Evolutionary conservation across 108 stramenopile species (phyloP).

Genomic region (Ochromonas danica): DNA sequence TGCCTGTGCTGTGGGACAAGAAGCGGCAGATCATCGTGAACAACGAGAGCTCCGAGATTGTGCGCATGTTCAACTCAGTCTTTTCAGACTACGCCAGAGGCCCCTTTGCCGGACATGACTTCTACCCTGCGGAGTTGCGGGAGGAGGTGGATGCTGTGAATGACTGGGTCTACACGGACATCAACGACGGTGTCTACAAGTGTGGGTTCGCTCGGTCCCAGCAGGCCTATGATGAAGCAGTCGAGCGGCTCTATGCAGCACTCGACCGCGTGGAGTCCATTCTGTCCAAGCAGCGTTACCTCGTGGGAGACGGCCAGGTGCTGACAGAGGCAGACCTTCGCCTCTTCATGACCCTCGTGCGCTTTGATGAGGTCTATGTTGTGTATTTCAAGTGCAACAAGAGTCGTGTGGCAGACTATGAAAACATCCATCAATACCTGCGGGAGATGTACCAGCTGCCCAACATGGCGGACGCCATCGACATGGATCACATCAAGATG

Average conservation of each 20-base stretch:
- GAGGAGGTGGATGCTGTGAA: conserved; percentile 63
- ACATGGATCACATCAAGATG: conserved; percentile 84
- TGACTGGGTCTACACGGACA: conserved; percentile 67
- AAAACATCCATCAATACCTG: neutral
- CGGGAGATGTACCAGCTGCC: conserved; percentile 46
- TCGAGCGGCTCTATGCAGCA: conserved; percentile 46
- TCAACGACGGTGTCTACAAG: conserved; percentile 77
- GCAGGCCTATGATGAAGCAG: conserved; percentile 69
- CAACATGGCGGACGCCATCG: conserved; percentile 74
- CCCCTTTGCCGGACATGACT: conserved; percentile 65
- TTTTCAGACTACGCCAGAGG: conserved; percentile 56
- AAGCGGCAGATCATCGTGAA: conserved; percentile 86
- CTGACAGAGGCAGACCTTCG: conserved; percentile 60
- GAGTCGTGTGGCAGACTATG: neutral
- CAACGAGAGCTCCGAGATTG: conserved; percentile 95
- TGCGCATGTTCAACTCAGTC: conserved; percentile 87
- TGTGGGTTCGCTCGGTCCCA: conserved; percentile 82
- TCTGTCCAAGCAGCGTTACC: conserved; percentile 41
- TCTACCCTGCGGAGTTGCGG: conserved; percentile 74
- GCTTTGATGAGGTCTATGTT: conserved; percentile 57
- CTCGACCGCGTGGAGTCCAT: conserved; percentile 49
- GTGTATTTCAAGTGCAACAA: conserved; percentile 47
- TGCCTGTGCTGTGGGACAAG: conserved; percentile 93
- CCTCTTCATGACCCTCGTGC: conserved; percentile 48
- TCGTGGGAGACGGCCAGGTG: conserved; percentile 38